These are phyloP conservation scores for Trapa bicornis DNA, from an alignment of 345 rosid genomes.

Conservation along the genomic window DNA sequence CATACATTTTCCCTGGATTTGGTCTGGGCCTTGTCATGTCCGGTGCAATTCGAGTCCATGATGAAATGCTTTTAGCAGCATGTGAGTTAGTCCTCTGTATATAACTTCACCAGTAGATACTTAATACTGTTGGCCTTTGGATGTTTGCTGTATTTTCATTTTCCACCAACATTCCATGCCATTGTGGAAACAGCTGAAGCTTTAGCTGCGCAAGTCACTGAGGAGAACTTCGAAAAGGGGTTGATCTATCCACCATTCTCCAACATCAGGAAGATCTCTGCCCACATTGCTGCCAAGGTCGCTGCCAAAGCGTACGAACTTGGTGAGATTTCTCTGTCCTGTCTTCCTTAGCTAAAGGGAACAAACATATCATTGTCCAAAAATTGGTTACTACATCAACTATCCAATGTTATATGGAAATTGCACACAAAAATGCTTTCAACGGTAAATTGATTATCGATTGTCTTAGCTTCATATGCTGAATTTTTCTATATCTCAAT, in stretches of 20 bases:
- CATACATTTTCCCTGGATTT: conserved; percentile 88
- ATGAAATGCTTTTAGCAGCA: conserved; percentile 85
- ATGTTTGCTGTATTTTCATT: too few relatives aligned
- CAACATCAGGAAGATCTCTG: conserved; percentile 73
- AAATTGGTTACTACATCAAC: too few relatives aligned
- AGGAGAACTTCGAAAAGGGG: conserved; percentile 63
- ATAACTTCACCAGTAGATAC: background rate
- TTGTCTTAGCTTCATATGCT: background rate
- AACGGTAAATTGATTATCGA: background rate
- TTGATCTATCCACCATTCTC: conserved; percentile 80
- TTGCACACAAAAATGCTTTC: background rate
- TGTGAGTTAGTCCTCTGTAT: conserved; percentile 34
- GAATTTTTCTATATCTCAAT: background rate
- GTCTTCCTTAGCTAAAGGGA: background rate
- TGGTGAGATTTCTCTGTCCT: conserved; percentile 22
- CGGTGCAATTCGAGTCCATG: conserved; percentile 81
- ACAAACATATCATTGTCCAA: background rate
- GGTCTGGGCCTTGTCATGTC: conserved; percentile 88
- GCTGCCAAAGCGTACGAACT: conserved; percentile 92
- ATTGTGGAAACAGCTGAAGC: conserved; percentile 51
- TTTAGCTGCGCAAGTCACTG: conserved; percentile 63
- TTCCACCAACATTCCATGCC: background rate
- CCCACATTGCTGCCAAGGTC: conserved; percentile 83
- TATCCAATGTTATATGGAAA: too few relatives aligned
- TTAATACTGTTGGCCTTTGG: background rate